These are phyloP conservation scores for Asparagopsis taxiformis DNA, from an alignment of 31 red algal genomes.

Conservation along the genomic window DNA sequence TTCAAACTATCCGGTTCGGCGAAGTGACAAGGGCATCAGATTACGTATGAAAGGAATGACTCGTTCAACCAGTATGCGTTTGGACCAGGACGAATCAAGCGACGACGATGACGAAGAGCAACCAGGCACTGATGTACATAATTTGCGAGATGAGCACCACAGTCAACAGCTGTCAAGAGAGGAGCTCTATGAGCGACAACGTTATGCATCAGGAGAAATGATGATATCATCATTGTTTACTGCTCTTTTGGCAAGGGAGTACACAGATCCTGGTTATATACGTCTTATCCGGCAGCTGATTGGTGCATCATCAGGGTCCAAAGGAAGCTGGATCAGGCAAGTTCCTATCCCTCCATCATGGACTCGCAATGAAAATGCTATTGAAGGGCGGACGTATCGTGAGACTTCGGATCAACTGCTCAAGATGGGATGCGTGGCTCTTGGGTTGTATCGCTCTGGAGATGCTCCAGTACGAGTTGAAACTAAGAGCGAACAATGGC, in stretches of 20 bases:
- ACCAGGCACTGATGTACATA: slow-evolving; percentile 13
- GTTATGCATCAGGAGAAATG: slow-evolving; percentile 89
- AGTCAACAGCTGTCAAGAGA: slow-evolving; percentile 39
- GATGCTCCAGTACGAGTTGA: slow-evolving; percentile 61
- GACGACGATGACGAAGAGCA: slow-evolving; percentile 52
- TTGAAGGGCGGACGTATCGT: slow-evolving; percentile 63
- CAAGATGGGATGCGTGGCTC: slow-evolving; percentile 56
- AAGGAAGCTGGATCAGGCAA: slow-evolving; percentile 58
- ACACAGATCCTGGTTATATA: slow-evolving; percentile 68
- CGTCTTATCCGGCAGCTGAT: slow-evolving; percentile 56
- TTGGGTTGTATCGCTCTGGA: slow-evolving; percentile 76
- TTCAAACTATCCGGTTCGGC: neutral
- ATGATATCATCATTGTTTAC: slow-evolving; percentile 79
- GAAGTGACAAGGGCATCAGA: slow-evolving; percentile 3
- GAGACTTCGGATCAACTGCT: slow-evolving; percentile 52
- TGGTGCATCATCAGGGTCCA: slow-evolving; percentile 38
- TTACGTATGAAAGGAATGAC: slow-evolving; percentile 29
- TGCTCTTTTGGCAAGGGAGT: slow-evolving; percentile 58
- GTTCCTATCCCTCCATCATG: slow-evolving; percentile 71
- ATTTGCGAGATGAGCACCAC: slow-evolving; percentile 23
- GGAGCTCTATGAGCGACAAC: slow-evolving; percentile 73
- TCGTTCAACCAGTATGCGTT: slow-evolving; percentile 47
- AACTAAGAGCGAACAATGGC: slow-evolving; percentile 46
- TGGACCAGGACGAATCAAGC: slow-evolving; percentile 41
- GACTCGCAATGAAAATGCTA: slow-evolving; percentile 43